These are phyloP conservation scores for Musa balbisiana DNA, from an alignment of 202 grass and related monocot genomes.

Conservation along the genomic window DNA sequence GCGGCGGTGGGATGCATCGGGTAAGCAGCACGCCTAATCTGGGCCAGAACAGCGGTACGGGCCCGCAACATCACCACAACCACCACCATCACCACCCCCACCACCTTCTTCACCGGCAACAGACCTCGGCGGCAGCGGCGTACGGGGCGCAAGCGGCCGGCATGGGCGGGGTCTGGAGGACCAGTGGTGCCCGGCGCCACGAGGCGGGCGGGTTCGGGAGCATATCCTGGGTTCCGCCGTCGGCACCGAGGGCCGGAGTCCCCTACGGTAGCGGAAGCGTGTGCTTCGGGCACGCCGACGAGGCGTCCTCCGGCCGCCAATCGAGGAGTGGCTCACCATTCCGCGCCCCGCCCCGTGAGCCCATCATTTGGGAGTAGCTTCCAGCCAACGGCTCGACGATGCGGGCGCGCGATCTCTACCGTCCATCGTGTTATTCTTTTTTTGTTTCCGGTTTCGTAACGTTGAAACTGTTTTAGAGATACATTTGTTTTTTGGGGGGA, in stretches of 20 bases:
- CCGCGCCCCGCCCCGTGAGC: neutral
- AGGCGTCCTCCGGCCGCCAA: neutral
- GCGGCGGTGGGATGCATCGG: neutral
- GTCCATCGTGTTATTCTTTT: neutral
- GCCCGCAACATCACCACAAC: neutral
- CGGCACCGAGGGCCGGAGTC: neutral
- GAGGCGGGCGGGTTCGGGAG: neutral
- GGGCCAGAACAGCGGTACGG: neutral
- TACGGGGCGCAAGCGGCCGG: neutral
- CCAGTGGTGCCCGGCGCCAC: neutral
- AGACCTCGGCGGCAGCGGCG: neutral
- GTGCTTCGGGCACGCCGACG: neutral
- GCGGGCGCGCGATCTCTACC: neutral
- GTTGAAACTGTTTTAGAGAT: too few species aligned
- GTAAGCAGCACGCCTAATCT: neutral
- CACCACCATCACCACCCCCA: neutral
- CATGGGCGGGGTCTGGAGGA: neutral
- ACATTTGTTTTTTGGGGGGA: too few species aligned
- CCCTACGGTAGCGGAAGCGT: neutral
- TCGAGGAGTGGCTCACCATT: conserved; percentile 1
- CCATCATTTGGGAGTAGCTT: neutral
- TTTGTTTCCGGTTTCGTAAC: too few species aligned
- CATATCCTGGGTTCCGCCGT: neutral
- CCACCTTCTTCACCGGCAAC: neutral
- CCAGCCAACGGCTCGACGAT: neutral